phyloP scores from a whole-genome alignment of 306 rosid genomes.

The peach (Prunus persica) region Prunus_persica_NCBIv2 NC_034011.1:24486001-24486500 shows the following conservation, averaged over 20 bases:
- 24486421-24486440: background rate
- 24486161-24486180: background rate
- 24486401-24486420: background rate
- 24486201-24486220: background rate
- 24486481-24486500: conserved; percentile 40
- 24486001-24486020: background rate
- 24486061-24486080: background rate
- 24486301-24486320: background rate
- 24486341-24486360: background rate
- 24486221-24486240: background rate
- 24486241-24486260: background rate
- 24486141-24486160: background rate
- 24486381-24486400: background rate
- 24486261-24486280: background rate
- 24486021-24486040: background rate
- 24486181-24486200: background rate
- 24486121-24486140: background rate
- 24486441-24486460: background rate
- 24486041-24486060: background rate
- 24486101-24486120: background rate
- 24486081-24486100: background rate
- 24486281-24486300: background rate
- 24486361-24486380: background rate
- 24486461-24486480: background rate
- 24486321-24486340: background rate